These are phyloP conservation scores for Pythium utonaiense DNA, from an alignment of 352 stramenopile species.

Conservation along the genomic window DNA sequence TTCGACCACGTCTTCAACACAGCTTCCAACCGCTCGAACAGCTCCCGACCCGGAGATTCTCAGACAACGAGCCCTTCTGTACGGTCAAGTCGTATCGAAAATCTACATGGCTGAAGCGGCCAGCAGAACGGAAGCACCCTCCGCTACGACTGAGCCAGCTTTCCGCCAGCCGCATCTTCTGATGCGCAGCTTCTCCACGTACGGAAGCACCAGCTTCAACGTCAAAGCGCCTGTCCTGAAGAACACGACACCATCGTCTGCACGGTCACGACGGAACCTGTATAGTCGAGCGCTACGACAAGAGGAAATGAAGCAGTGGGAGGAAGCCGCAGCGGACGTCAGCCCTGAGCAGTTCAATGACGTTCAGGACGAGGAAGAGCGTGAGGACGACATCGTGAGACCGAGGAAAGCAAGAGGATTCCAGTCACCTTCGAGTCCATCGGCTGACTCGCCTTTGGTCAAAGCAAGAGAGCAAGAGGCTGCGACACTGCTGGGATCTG, in stretches of 20 bases:
- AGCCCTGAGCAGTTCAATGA: neutral
- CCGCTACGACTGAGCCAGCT: neutral
- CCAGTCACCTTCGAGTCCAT: neutral
- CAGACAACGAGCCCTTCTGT: conserved; percentile 42
- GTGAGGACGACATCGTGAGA: neutral
- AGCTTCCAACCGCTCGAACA: neutral
- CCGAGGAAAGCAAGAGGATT: neutral
- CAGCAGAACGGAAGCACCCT: neutral
- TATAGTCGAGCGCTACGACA: neutral
- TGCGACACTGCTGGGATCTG: neutral
- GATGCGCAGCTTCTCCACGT: conserved; percentile 30
- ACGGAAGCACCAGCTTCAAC: conserved; percentile 20
- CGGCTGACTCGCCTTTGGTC: neutral
- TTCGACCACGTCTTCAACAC: neutral
- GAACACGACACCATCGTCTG: conserved; percentile 1
- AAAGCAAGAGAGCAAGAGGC: neutral
- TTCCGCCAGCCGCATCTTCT: conserved; percentile 19
- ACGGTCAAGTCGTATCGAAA: conserved; percentile 51
- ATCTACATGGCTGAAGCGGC: conserved; percentile 32
- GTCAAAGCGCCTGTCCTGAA: conserved; percentile 19
- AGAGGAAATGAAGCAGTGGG: neutral
- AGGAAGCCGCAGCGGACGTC: neutral
- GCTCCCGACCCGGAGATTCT: conserved; percentile 26
- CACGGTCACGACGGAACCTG: neutral
- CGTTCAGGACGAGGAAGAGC: neutral